These are phyloP conservation scores for Staphylotrichum tortipilum DNA, from an alignment of 495 filamentous ascomycete genomes.

Conservation along the genomic window DNA sequence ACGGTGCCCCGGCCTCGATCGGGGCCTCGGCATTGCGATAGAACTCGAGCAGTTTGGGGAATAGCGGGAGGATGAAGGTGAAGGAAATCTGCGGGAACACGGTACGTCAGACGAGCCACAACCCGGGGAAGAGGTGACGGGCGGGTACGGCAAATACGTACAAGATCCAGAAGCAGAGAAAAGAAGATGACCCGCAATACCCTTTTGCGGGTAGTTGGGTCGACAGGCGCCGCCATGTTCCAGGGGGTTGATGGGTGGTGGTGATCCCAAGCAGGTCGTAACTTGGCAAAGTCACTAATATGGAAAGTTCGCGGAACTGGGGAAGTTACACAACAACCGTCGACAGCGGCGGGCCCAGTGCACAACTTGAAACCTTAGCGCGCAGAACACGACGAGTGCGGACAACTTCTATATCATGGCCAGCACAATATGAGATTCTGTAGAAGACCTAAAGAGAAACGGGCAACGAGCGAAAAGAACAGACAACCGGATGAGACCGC, in stretches of 20 bases:
- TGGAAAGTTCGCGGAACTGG: too few species aligned
- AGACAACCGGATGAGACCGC: neutral
- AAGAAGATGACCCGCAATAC: constrained; percentile 68
- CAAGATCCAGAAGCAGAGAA: constrained; percentile 46
- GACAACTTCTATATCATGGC: constrained; percentile 7
- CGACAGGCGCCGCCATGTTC: constrained; percentile 35
- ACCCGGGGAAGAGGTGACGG: neutral
- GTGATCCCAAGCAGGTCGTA: neutral
- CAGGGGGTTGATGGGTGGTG: constrained; percentile 6
- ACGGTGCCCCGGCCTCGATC: constrained; percentile 41
- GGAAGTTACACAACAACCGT: neutral
- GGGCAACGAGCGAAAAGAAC: neutral
- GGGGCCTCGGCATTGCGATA: constrained; percentile 66
- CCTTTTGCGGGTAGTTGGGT: constrained; percentile 55
- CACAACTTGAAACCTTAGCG: too few species aligned
- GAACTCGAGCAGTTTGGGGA: constrained; percentile 88
- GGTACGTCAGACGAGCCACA: constrained; percentile 7
- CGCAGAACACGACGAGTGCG: too few species aligned
- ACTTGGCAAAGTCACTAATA: neutral
- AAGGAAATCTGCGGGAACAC: constrained; percentile 35
- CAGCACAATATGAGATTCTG: constrained; percentile 6
- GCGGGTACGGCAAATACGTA: constrained; percentile 18
- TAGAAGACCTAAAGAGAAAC: neutral
- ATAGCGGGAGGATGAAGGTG: constrained; percentile 97
- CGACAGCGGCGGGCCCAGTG: too few species aligned